A percentile compares a stretch with the other conserved stretches of the same genome.
These are phyloP conservation scores for Daedalea quercina DNA, from an alignment of 768 basidiomycete species.

Conservation along the genomic window DNA sequence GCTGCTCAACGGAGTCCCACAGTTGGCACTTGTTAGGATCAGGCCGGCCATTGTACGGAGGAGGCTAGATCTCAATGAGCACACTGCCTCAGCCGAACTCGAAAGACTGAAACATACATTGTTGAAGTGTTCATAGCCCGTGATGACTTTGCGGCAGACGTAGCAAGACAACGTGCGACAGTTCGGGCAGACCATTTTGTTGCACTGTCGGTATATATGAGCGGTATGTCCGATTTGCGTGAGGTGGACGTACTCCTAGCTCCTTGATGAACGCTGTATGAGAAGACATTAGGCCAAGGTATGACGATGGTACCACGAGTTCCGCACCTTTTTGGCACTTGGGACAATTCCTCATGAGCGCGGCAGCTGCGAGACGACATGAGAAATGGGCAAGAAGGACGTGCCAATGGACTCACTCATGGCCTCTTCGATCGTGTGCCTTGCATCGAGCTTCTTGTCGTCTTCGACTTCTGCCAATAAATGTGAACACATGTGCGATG, in stretches of 20 bases:
- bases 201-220: slow-evolving; percentile 53
- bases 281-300: slow-evolving; percentile 3
- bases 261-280: slow-evolving; percentile 72
- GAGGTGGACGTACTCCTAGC: slow-evolving; percentile 47
- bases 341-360: slow-evolving; percentile 85
- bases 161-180: slow-evolving; percentile 80
- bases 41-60: slow-evolving; percentile 10
- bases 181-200: slow-evolving; percentile 82
- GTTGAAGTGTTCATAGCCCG: slow-evolving; percentile 73
- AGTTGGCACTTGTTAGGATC: slow-evolving; percentile 49
- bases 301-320: not conserved
- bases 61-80: slow-evolving; percentile 14
- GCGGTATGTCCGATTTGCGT: not conserved
- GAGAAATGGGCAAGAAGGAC: slow-evolving; percentile 2
- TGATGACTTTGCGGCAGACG: slow-evolving; percentile 67
- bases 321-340: slow-evolving; percentile 70
- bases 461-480: slow-evolving; percentile 56
- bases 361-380: slow-evolving; percentile 43
- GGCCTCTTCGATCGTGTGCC: slow-evolving; percentile 83
- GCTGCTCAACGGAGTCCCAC: slow-evolving; percentile 61
- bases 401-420: slow-evolving; percentile 58
- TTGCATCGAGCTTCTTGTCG: slow-evolving; percentile 66
- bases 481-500: not conserved
- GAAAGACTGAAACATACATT: slow-evolving; percentile 29
- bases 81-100: slow-evolving; percentile 2